These are phyloP conservation scores for Fraxinus platypoda DNA, from an alignment of 305 asterid genomes.

Conservation along the genomic window DNA sequence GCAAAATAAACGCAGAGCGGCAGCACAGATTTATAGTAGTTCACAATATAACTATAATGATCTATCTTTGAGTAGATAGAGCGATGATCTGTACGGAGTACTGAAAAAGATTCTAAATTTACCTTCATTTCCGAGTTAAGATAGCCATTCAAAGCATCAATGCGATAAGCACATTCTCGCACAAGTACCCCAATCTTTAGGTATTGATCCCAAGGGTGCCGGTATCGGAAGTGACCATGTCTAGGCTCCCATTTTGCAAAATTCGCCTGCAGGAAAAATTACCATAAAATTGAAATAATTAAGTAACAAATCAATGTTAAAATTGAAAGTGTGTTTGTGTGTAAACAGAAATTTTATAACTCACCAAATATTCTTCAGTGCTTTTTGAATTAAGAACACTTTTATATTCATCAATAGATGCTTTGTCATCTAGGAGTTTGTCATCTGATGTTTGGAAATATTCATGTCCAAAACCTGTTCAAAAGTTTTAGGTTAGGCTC, in stretches of 20 bases:
- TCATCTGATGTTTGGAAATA: slow-evolving; percentile 12
- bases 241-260: slow-evolving; percentile 75
- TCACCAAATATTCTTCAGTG: slow-evolving; percentile 54
- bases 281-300: background rate
- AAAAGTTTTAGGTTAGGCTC: background rate
- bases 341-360: background rate
- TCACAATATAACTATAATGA: too few relatives aligned
- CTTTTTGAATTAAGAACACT: slow-evolving; percentile 48
- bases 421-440: background rate
- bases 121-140: slow-evolving; percentile 46
- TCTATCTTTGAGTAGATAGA: background rate
- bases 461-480: slow-evolving; percentile 25
- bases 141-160: slow-evolving; percentile 43
- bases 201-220: slow-evolving; percentile 66
- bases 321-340: background rate
- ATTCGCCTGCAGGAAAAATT: slow-evolving; percentile 40
- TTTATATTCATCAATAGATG: slow-evolving; percentile 18
- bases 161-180: slow-evolving; percentile 54
- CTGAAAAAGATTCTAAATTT: background rate
- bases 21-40: too few relatives aligned
- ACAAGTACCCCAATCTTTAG: slow-evolving; percentile 49
- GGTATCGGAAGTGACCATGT: slow-evolving; percentile 54
- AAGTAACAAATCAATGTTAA: background rate
- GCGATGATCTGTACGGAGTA: background rate
- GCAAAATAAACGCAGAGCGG: too few relatives aligned